These are phyloP conservation scores for Tylopilus sp. DNA, from an alignment of 768 basidiomycete genomes.

Conservation along the genomic window DNA sequence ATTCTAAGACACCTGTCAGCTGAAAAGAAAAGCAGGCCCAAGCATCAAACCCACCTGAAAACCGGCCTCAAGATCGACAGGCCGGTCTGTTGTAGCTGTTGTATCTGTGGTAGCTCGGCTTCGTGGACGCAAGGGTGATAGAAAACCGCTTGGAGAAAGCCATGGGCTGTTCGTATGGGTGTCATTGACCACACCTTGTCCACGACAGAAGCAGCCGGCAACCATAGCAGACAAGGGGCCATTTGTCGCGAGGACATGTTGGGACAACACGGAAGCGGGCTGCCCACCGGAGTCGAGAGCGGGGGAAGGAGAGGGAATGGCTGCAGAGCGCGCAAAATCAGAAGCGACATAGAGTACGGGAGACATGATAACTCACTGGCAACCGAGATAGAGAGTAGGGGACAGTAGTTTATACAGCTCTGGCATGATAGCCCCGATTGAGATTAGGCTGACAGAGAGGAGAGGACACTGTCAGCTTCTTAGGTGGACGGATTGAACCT, in stretches of 20 bases:
- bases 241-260: slow-evolving; percentile 7
- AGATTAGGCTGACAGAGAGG: slow-evolving; percentile 1
- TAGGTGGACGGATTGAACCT: background rate
- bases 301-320: slow-evolving; percentile 2
- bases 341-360: slow-evolving; percentile 13
- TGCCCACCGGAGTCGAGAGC: too few species aligned
- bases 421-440: slow-evolving; percentile 4
- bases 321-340: background rate
- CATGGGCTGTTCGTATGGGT: background rate
- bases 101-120: background rate
- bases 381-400: background rate
- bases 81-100: background rate
- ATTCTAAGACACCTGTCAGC: background rate
- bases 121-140: slow-evolving; percentile 8
- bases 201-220: slow-evolving; percentile 14
- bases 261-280: too few species aligned
- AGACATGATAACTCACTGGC: slow-evolving; percentile 12
- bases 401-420: background rate
- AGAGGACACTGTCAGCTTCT: slow-evolving; percentile 10
- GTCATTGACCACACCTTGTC: background rate
- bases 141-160: slow-evolving; percentile 3
- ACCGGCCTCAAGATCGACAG: slow-evolving; percentile 8
- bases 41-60: slow-evolving; percentile 2
- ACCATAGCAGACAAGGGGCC: slow-evolving; percentile 11
- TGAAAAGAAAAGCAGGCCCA: background rate